Evolutionary conservation across 1,284 basidiomycete species (phyloP), one percentile per base, ranked within the genome.

Genomic region (Puccinia coronata): DNA sequence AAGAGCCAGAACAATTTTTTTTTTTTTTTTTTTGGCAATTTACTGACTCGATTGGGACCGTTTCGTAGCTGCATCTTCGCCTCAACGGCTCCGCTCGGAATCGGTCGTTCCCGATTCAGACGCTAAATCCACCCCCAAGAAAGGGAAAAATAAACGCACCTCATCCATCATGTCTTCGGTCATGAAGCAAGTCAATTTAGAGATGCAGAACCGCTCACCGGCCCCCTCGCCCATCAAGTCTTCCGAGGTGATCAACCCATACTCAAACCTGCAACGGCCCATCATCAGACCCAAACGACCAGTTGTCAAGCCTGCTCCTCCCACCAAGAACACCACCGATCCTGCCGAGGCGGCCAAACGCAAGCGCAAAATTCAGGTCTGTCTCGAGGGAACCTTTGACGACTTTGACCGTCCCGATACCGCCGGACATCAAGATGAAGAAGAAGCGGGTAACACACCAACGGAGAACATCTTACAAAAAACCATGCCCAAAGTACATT

Each of bases 161-260:
- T 49, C 61, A 23, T 69, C 76, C 3, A 78, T 78, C 51, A 69
- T 69, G 43, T 78, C 76, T 16, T 69, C 76, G 3, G 57, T 78
- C 49, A 78, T 78, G 43, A 78, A 78, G 34, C n/a, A 67, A 67
- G 76, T 69, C 39, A 69, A 69, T 18, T 23, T 12, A 23, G 65
- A 69, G 36, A 67, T 78, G n/a, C 51, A 67, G 34, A 78, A 14
- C 25, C 47, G 65, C 23, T 43, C 76, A 11, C 65, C 76, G 9
- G 63, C 28, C 4, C 61, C 61, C 34, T 69, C 76, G 16, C 76
- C 76, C n/a, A 69, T 78, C 63, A 78, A 78, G 43, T 36, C 47
- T 28, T 5, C 76, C 49, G 49, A 78, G 67, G 65, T 78, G 5
- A 69, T 78, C 65, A 78, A 78, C 39, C 76, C 76, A 11, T 78